Base-by-base conservation (phyloP, 1,139 yeast genomes). In the Suhomyces choctaworum region DNA sequence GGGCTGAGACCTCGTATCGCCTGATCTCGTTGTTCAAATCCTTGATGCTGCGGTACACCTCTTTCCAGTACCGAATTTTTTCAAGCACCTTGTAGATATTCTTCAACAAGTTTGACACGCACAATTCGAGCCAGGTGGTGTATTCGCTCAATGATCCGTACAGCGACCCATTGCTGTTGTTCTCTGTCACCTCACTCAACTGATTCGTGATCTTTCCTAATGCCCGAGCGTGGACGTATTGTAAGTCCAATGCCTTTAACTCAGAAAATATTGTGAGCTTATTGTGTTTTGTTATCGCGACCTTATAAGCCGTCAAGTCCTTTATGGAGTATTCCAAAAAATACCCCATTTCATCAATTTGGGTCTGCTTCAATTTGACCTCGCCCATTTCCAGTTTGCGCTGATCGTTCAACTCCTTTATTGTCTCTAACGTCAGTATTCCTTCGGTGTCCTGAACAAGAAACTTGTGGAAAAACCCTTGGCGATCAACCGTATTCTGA, bases 281-380 rank as follows among this genome's bases (percentile, higher is more conserved):
- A 41, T 69, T 66, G 29, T 80, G 46, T 32, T 60, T 64, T 13
- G 59, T 55, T 11, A 76, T 52, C 1, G 51, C 37, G 1, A 38
- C 44, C 11, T 58, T 55, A 36, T 72, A 66, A 2, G 50, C 51
- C 2, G 49, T 53, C 22, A 82, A 52, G 46, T 82, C 87, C 9
- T 62, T 59, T 16, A 62, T 44, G 1, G 84, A 75, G 46, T 70
- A 82, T 27, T 68, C 67, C 17, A 82, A 51, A 48, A 85, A 84
- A 22, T 67, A 66, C 32, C 73, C 77, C 29, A 80, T 78, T 30
- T 80, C 84, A 12, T 65, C 52, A 3, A 69, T 51, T 29, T 65
- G 62, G n/a, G 36, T 36, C 2, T 40, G 38, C 2, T 61, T 47
- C 15, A 65, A 47, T 15, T 50, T 58, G 2, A 62, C 54, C 4